phyloP scores from a whole-genome alignment of 2,329 filamentous ascomycete species.

The Massarina eburnea region DNA sequence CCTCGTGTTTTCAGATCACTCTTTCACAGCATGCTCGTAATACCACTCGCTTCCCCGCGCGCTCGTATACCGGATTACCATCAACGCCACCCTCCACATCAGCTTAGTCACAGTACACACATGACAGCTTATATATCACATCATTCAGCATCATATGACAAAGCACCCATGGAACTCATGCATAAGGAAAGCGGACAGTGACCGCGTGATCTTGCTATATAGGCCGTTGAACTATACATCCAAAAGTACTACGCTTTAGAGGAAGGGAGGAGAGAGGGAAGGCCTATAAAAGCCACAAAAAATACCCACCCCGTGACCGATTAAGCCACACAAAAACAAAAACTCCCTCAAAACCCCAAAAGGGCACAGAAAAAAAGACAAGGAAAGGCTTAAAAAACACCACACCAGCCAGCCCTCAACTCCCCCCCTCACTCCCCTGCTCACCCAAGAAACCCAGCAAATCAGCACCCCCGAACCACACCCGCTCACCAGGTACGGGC shows the following conservation, averaged over 20 bases:
- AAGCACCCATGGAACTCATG: constrained; percentile 1
- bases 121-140: not conserved
- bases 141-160: constrained; percentile 8
- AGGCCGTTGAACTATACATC: constrained; percentile 19
- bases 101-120: constrained; percentile 9
- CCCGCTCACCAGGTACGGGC: not conserved
- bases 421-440: constrained; percentile 5
- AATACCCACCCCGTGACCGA: constrained; percentile 2
- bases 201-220: constrained; percentile 11
- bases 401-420: constrained; percentile 1
- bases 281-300: constrained; percentile 3
- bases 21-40: not conserved
- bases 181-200: not conserved
- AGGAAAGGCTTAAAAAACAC: constrained; percentile 3
- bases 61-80: too few species aligned
- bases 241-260: not conserved
- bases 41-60: not conserved
- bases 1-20: too few species aligned
- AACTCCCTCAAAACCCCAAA: constrained; percentile 4
- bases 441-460: constrained; percentile 10
- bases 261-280: constrained; percentile 4
- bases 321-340: constrained; percentile 8
- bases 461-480: constrained; percentile 12
- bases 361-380: constrained; percentile 7
- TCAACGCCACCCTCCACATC: not conserved